Base-by-base conservation (phyloP, 2,329 filamentous ascomycete genomes). In the Aspergillus chevalieri region DNA sequence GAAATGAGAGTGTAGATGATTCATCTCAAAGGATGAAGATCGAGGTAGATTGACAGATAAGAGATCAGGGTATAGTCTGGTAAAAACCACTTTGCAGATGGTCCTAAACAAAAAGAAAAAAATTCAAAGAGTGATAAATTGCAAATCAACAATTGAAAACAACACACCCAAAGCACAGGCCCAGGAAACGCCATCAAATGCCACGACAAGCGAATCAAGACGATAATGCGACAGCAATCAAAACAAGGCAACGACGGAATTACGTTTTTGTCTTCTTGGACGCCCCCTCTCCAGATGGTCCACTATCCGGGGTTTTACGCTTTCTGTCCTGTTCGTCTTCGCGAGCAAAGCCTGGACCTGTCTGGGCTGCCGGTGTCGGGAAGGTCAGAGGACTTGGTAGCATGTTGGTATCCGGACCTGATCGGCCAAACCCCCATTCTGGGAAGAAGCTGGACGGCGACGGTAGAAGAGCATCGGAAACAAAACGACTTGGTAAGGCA, bases 371-470 rank as follows among this genome's bases (percentile, higher is more conserved):
- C 0, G 93, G 93, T 1, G 93, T 97, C 30, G 89, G 87, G 69
- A 96, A 96, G 52, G 91, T 95, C 55, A 97, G 74, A 8, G 93
- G 93, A 65, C 90, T 96, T 0, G 91, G 91, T 44, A 97, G 77
- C 57, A 94, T 93, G 61, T 93, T 95, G 65, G 80, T 87, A 57
- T 93, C 87, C 49, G 76, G 66, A 68, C 62, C 79, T 66, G 67
- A 83, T 65, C 67, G 59, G 22, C 79, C 78, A 67, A 88, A 90
- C 57, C 86, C 85, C 91, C 91, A 96, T 55, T 95, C 90, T 0
- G 87, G 84, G 63, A 95, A 97, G 72, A 97, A 96, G 57, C 84
- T 89, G 55, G 87, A 94, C 0, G 93, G 93, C 49, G 89, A 95
- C 0, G 93, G 91, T 14, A 97, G 77, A 47, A 96, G 83, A 33